Base-by-base conservation (phyloP, 345 rosid species). In the Odontarrhena argentea region DNA sequence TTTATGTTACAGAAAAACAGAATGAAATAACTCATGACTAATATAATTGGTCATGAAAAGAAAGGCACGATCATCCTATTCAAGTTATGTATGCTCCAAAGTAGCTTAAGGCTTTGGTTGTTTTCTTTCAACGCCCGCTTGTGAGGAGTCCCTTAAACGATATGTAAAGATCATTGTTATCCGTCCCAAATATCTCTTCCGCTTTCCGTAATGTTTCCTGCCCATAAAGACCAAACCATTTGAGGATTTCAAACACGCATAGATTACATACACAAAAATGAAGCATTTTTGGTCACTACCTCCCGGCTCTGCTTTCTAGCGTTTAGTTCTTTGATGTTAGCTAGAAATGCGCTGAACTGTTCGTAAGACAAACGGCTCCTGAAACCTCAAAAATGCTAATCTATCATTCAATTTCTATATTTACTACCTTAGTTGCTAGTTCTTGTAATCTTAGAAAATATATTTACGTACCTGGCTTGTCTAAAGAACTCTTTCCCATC, bases 401-500 rank as follows among this genome's bases (percentile, higher is more conserved):
- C 47, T 43, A 14, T 55, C 32, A 28, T 38, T 42, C 73, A 48
- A 18, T 49, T 67, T 55, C 7, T 30, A 43, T 5, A 8, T 22
- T 35, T 26, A 26, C 65, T 26, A 18, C 22, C 22, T 18, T 18
- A 7, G 15, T 22, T 34, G 6, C 4, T 66, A 14, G 1, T 36
- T 45, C 10, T 25, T 15, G 12, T 13, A 5, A 12, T 2, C n/a
- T 24, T 5, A 58, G 38, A 40, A 63, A 40, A 55, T 42, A 61
- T 50, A 58, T 47, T 24, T 44, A 7, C 32, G 38, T 74, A 84
- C 97, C 98, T 90, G 54, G 96, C 98, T 65, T 88, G 98, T 74
- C 96, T 86, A 78, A 93, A 90, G 85, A 93, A 88, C 84, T 93
- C 97, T 77, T 93, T 90, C 50, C 98, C 98, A 83, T 90, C 98